A percentile compares a stretch with the other conserved stretches of the same genome.
These are phyloP conservation scores for Colletotrichum sp. DNA, from an alignment of 2,329 filamentous ascomycete species.

Conservation along the genomic window DNA sequence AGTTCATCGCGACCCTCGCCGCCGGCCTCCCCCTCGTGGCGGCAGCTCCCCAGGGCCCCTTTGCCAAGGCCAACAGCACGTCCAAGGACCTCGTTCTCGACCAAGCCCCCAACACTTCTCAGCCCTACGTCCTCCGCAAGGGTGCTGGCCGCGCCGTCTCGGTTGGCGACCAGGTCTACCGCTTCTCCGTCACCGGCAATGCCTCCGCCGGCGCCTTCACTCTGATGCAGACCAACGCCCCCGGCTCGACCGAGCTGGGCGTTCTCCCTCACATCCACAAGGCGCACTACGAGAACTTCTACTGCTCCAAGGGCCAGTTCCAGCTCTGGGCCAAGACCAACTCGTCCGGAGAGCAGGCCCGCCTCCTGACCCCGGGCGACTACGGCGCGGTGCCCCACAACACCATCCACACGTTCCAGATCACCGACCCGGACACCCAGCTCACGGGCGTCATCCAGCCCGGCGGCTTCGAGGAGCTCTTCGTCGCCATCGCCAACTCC, in stretches of 20 bases:
- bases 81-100: background rate
- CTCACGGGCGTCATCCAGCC: constrained; percentile 50
- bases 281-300: constrained; percentile 52
- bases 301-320: constrained; percentile 46
- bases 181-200: constrained; percentile 45
- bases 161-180: constrained; percentile 7
- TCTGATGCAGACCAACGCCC: constrained; percentile 47
- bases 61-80: background rate
- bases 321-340: constrained; percentile 42
- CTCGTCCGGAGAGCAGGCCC: constrained; percentile 37
- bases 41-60: background rate
- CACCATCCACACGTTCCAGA: constrained; percentile 53
- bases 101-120: background rate
- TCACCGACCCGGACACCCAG: constrained; percentile 51
- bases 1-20: constrained; percentile 3
- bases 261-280: constrained; percentile 48
- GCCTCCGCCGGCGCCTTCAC: constrained; percentile 49
- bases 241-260: constrained; percentile 38
- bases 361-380: constrained; percentile 47
- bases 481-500: constrained; percentile 36
- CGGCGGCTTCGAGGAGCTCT: constrained; percentile 53
- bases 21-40: constrained; percentile 7
- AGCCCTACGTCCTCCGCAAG: constrained; percentile 15
- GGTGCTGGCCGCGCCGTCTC: constrained; percentile 3
- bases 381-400: constrained; percentile 49